Conservation (phyloP, 805 yeast genomes). For the Candida caryicola region DNA sequence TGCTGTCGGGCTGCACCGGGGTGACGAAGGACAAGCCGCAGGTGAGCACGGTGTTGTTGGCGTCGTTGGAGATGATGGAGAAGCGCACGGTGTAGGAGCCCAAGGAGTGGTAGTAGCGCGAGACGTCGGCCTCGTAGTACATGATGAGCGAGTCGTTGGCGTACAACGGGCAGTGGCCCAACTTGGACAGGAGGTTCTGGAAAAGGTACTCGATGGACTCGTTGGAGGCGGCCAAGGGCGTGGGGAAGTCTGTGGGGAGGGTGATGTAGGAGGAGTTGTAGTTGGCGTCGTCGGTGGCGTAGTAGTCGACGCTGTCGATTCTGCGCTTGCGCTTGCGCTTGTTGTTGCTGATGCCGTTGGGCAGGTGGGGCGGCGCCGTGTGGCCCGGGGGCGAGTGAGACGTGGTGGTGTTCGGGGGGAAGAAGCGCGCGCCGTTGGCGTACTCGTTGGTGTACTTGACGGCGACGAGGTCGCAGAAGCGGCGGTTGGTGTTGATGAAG, state of each 20-base stretch:
- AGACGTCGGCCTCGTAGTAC: slow-evolving; percentile 39
- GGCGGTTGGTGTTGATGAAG: slow-evolving; percentile 35
- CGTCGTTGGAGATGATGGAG: slow-evolving; percentile 40
- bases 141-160: slow-evolving; percentile 34
- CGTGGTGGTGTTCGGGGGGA: slow-evolving; percentile 1
- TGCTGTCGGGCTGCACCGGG: slow-evolving; percentile 35
- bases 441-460: slow-evolving; percentile 34
- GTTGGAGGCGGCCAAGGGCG: slow-evolving; percentile 10
- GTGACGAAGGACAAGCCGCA: slow-evolving; percentile 50
- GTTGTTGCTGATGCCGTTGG: background rate
- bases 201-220: slow-evolving; percentile 7
- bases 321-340: background rate
- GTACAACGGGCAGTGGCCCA: slow-evolving; percentile 36
- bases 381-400: background rate
- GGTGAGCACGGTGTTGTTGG: slow-evolving; percentile 36
- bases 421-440: slow-evolving; percentile 26
- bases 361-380: background rate
- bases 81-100: slow-evolving; percentile 47
- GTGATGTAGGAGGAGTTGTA: background rate
- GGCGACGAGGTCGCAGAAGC: slow-evolving; percentile 43
- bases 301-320: background rate
- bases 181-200: slow-evolving; percentile 5
- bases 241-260: background rate
- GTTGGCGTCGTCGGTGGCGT: background rate
- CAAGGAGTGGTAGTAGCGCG: slow-evolving; percentile 36